Percentiles rank a stretch among this genome's conserved stretches.
These are phyloP conservation scores for rapeseed (Brassica napus) DNA, from an alignment of 345 rosid species.

Conservation along the genomic window Da-Ae NC_063445.1:55341501-55342000, in stretches of 20 bases:
- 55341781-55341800: constrained; percentile 17
- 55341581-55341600: neutral
- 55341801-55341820: constrained; percentile 10
- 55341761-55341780: constrained; percentile 31
- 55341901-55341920: too few species aligned
- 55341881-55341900: too few species aligned
- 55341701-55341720: neutral
- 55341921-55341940: too few species aligned
- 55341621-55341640: neutral
- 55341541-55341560: neutral
- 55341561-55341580: neutral
- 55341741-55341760: constrained; percentile 10
- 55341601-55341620: neutral
- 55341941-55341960: too few species aligned
- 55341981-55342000: neutral
- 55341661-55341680: constrained; percentile 1
- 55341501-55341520: neutral
- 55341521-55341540: neutral
- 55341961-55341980: neutral
- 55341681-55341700: neutral
- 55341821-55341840: constrained; percentile 11
- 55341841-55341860: neutral
- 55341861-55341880: neutral
- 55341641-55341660: constrained; percentile 7
- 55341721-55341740: neutral